phyloP scores from a whole-genome alignment of 2,329 filamentous ascomycete genomes.

The Teratosphaeriaceae sp. region DNA sequence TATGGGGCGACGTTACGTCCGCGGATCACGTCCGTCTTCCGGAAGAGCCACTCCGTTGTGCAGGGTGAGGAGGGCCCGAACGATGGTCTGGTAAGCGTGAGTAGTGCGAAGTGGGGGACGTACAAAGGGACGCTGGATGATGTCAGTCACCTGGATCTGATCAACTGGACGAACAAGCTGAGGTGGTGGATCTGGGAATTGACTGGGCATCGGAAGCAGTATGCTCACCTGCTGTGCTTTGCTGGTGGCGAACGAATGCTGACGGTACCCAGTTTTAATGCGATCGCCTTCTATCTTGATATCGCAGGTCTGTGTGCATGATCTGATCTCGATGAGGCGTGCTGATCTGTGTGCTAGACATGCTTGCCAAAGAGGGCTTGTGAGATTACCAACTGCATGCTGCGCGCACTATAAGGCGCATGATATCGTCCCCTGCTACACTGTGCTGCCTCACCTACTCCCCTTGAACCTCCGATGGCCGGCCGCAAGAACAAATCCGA shows the following conservation, averaged over 20 bases:
- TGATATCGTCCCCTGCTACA: too few relatives aligned
- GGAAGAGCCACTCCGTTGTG: constrained; percentile 50
- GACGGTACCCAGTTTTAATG: constrained; percentile 49
- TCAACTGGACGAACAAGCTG: constrained; percentile 59
- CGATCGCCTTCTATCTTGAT: constrained; percentile 58
- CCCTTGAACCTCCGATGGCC: too few relatives aligned
- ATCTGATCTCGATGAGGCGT: background rate
- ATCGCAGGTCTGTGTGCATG: constrained; percentile 47
- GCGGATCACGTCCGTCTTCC: constrained; percentile 50
- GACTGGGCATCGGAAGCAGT: constrained; percentile 50
- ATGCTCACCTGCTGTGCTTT: too few relatives aligned
- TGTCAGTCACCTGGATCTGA: constrained; percentile 58
- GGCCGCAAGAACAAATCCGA: too few relatives aligned
- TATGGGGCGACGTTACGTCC: constrained; percentile 55
- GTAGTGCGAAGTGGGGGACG: constrained; percentile 53
- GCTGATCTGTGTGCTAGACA: constrained; percentile 2
- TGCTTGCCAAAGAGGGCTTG: constrained; percentile 7
- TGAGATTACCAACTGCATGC: background rate
- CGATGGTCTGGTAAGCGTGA: constrained; percentile 58
- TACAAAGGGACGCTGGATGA: constrained; percentile 59
- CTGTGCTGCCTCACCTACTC: too few relatives aligned
- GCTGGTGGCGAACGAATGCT: too few relatives aligned
- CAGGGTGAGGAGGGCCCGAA: constrained; percentile 51
- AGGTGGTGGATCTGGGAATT: constrained; percentile 53
- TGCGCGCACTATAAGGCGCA: background rate